Evolutionary conservation across 2,329 filamentous ascomycete species (phyloP), one percentile per base, ranked within the genome.

Genomic region (Fusarium falciforme): DNA sequence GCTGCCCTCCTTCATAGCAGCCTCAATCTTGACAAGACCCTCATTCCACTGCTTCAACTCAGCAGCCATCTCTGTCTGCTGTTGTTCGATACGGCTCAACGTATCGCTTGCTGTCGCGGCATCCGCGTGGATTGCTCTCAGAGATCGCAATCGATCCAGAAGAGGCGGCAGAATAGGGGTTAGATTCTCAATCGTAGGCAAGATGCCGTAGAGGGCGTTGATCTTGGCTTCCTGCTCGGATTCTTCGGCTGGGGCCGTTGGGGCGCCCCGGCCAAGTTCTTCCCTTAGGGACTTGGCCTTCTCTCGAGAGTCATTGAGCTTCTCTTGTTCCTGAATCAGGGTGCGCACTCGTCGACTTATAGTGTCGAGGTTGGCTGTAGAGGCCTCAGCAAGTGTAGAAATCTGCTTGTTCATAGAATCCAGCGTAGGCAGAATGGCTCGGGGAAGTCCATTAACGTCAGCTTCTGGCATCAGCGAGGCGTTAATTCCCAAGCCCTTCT

Each of bases 31-130:
- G 70, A 91, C 90, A 17, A 98, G 83, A 0, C 94, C 94, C 66
- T 93, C 92, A 71, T 91, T 90, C 96, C 96, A 98, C 80, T 93
- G 92, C 83, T 91, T 91, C 67, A 99, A 92, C 81, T 98, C 96
- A 6, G 88, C 87, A 27, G 92, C 91, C 90, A 96, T 95, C 71
- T 96, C 94, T 1, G 88, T 89, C 83, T 98, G 96, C 72, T 92
- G 89, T 79, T 88, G 90, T 83, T 98, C 95, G 44, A 98, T 87
- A 59, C 90, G 90, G 63, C 93, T 91, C 61, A 99, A 85, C 9
- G 92, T 93, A 77, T 94, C 91, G 68, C 91, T 91, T 2, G 96
- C 96, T 35, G 90, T 90, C 29, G 94, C 95, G 1, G 96, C 96
- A 77, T 95, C 94, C 0, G 94, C 91, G 79, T 99, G 96, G 59